phyloP scores from a whole-genome alignment of 768 basidiomycete genomes.

The Panellus pusillus region DNA sequence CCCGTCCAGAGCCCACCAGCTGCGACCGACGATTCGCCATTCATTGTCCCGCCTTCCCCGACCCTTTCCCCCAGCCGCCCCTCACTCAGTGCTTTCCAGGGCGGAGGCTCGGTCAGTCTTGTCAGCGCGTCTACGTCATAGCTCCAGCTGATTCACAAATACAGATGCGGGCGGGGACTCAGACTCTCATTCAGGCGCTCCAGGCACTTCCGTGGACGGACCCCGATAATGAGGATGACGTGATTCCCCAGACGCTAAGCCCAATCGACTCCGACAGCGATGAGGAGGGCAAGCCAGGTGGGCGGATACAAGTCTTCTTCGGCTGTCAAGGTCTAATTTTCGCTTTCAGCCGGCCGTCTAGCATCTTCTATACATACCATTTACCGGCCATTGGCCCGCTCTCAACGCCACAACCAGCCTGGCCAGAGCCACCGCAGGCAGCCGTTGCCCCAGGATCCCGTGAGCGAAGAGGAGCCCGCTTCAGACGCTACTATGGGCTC shows the following conservation, averaged over 20 bases:
- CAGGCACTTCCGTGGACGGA: slow-evolving; percentile 83
- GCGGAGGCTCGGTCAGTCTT: slow-evolving; percentile 66
- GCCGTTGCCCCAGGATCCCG: slow-evolving; percentile 19
- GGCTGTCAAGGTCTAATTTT: too few relatives aligned
- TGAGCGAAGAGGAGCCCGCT: slow-evolving; percentile 34
- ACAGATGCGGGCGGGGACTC: slow-evolving; percentile 86
- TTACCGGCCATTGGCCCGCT: slow-evolving; percentile 76
- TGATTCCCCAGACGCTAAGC: slow-evolving; percentile 39
- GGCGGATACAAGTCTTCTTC: background rate
- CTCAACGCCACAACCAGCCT: slow-evolving; percentile 43
- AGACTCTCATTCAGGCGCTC: slow-evolving; percentile 85
- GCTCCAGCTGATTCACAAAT: slow-evolving; percentile 15
- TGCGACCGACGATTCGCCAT: slow-evolving; percentile 54
- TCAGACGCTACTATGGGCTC: slow-evolving; percentile 29
- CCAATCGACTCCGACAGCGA: slow-evolving; percentile 62
- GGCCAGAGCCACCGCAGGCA: slow-evolving; percentile 21
- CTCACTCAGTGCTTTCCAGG: slow-evolving; percentile 54
- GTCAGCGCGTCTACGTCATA: slow-evolving; percentile 7
- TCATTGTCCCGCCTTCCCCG: slow-evolving; percentile 76
- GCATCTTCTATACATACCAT: slow-evolving; percentile 90
- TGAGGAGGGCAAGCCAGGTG: slow-evolving; percentile 51
- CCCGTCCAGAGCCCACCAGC: slow-evolving; percentile 21
- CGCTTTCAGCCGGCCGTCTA: slow-evolving; percentile 43
- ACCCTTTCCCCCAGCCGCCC: slow-evolving; percentile 45
- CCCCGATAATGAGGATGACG: slow-evolving; percentile 69